Conservation (phyloP, 495 filamentous ascomycete genomes). For the Hypoxylon trugodes region DNA sequence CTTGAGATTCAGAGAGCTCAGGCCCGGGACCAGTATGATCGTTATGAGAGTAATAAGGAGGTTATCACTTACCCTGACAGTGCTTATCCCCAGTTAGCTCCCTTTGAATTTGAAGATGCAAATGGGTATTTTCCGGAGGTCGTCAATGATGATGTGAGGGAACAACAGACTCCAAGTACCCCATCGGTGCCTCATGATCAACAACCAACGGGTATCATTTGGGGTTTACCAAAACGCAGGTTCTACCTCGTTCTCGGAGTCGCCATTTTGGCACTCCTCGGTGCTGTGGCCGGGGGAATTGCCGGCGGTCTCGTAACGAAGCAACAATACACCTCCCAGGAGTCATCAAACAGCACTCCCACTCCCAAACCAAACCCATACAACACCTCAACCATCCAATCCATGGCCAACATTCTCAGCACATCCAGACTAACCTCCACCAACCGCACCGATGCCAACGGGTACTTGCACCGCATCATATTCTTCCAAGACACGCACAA, state of each 20-base stretch:
- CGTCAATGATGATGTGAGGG: neutral
- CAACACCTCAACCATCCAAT: neutral
- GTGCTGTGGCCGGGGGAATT: conserved; percentile 20
- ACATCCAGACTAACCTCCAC: conserved; percentile 20
- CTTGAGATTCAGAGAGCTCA: conserved; percentile 6
- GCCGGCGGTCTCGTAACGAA: conserved; percentile 7
- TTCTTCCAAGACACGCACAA: conserved; percentile 31
- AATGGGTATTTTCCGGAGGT: conserved; percentile 11
- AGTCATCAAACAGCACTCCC: no score
- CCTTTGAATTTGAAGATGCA: conserved; percentile 7
- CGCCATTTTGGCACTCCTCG: conserved; percentile 10
- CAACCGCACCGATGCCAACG: conserved; percentile 20
- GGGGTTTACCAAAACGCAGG: conserved; percentile 12
- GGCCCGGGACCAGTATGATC: neutral
- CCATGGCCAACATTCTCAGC: conserved; percentile 14
- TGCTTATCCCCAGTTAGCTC: conserved; percentile 4
- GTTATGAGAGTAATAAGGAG: conserved; percentile 10
- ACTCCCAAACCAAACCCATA: neutral
- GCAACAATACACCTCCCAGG: neutral
- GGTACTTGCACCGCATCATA: conserved; percentile 12
- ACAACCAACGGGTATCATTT: neutral
- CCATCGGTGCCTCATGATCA: neutral
- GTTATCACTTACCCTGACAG: neutral
- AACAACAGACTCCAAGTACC: neutral
- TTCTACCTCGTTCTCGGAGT: conserved; percentile 2